Percentiles rank a stretch among this genome's conserved stretches.
Evolutionary conservation across 2,329 filamentous ascomycete genomes (phyloP).

Genomic region (Penicillium vulpinum): DNA sequence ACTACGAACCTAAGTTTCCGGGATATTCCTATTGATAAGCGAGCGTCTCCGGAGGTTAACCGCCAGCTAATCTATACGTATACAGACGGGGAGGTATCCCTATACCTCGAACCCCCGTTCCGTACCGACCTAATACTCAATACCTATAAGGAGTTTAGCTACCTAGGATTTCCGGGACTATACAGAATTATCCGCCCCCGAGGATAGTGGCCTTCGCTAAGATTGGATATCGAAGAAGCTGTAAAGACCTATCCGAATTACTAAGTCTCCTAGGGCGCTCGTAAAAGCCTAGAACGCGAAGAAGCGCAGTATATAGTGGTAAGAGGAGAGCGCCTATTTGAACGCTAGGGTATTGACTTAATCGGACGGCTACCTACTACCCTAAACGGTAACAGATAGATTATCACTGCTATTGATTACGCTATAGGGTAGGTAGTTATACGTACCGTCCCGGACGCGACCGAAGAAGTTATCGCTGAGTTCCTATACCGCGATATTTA

Average conservation of each 20-base stretch:
- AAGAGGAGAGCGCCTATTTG: background rate
- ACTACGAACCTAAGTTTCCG: background rate
- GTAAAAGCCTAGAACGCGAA: background rate
- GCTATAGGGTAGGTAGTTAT: background rate
- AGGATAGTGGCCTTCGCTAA: background rate
- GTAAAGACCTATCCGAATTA: background rate
- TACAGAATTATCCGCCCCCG: background rate
- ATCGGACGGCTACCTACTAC: background rate
- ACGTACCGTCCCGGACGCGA: background rate
- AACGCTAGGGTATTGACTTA: background rate
- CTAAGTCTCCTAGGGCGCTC: background rate
- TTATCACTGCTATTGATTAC: conserved; percentile 1
- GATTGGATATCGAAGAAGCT: background rate
- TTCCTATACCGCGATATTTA: conserved; percentile 6
- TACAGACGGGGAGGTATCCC: background rate
- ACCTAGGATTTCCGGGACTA: background rate
- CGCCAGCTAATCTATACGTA: background rate
- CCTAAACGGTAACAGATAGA: background rate
- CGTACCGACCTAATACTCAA: background rate
- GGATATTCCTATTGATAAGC: background rate
- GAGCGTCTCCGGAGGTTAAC: background rate
- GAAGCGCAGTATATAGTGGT: background rate
- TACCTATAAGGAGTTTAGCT: background rate
- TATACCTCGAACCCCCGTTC: background rate
- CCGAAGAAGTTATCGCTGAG: background rate